phyloP scores from a whole-genome alignment of 345 rosid genomes.

The Geranium brycei region DNA sequence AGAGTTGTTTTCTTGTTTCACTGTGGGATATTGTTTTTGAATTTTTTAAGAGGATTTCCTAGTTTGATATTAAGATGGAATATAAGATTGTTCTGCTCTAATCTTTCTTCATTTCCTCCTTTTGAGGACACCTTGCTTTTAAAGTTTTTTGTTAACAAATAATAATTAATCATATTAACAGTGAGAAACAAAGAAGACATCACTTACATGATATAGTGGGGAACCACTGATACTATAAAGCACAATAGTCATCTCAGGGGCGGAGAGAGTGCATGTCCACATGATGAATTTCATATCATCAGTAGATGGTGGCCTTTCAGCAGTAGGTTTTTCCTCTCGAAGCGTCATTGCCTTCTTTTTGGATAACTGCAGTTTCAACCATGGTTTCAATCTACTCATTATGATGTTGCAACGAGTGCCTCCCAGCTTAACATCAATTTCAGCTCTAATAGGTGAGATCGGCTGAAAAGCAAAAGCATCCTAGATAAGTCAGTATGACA shows the following conservation, averaged over 20 bases:
- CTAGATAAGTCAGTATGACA: neutral
- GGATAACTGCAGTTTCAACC: slow-evolving; percentile 57
- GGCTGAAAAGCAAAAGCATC: slow-evolving; percentile 43
- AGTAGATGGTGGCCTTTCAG: slow-evolving; percentile 32
- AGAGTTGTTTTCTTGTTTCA: neutral
- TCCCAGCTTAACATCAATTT: slow-evolving; percentile 88
- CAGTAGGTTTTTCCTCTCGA: slow-evolving; percentile 33
- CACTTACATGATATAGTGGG: slow-evolving; percentile 85
- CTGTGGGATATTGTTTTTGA: too few relatives aligned
- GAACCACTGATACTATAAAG: slow-evolving; percentile 41
- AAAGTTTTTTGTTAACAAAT: neutral
- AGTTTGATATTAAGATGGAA: too few relatives aligned
- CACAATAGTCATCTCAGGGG: slow-evolving; percentile 87
- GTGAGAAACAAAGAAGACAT: slow-evolving; percentile 2
- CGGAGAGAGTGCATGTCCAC: slow-evolving; percentile 94
- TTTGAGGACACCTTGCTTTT: neutral
- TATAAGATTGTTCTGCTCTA: too few relatives aligned
- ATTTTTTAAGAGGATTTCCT: too few relatives aligned
- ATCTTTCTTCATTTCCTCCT: neutral
- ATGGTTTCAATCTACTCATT: slow-evolving; percentile 64
- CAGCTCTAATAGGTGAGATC: slow-evolving; percentile 65
- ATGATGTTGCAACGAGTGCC: slow-evolving; percentile 72
- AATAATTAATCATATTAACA: neutral
- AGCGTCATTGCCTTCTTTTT: slow-evolving; percentile 58
- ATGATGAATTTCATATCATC: slow-evolving; percentile 42